Evolutionary conservation across 352 stramenopile species (phyloP), one percentile per base, ranked within the genome.

Genomic region (Phytophthora sp.): DNA sequence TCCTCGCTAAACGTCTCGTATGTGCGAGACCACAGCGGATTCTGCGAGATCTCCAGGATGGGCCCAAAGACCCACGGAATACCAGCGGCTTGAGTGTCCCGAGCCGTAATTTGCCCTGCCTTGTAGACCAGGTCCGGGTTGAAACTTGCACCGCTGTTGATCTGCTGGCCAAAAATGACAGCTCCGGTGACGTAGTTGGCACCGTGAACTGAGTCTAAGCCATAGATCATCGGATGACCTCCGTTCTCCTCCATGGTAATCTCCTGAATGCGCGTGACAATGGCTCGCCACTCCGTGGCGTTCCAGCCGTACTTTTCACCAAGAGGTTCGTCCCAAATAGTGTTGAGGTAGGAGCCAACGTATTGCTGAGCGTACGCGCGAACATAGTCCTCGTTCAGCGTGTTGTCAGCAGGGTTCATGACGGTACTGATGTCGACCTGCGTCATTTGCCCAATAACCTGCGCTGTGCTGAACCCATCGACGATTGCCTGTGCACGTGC

Each of bases 1-100:
- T 97, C 91, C 75, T 97, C 89, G 11, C 92, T 89, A 74, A 97
- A 98, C 15, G 91, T 97, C 71, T 98, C 94, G 58, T 91, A 97
- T 2, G 92, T 88, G 10, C 92, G 74, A 24, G 82, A 68, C 91
- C 92, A 98, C 24, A 91, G 65, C 3, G 89, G 86, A 52, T 97
- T 88, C 43, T 87, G 83, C 0, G 82, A 80, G 44, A 98, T 69
- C 45, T 92, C 83, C 2, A 89, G 66, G 17, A 97, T 87, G 0
- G 92, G 92, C 17, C 74, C 75, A 66, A 97, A 98, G 1, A 98
- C 53, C 91, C 90, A 98, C 3, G 76, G 74, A 20, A 97, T 91
- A 1, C 89, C 92, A 0, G 82, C 90, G 6, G 86, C 87, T 18
- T 81, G 60, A 0, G 89, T 97, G 58, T 98, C 92, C 8, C 82